These are phyloP conservation scores for Pilaira anomala DNA, from an alignment of 192 early-diverging fungal genomes.

Conservation along the genomic window DNA sequence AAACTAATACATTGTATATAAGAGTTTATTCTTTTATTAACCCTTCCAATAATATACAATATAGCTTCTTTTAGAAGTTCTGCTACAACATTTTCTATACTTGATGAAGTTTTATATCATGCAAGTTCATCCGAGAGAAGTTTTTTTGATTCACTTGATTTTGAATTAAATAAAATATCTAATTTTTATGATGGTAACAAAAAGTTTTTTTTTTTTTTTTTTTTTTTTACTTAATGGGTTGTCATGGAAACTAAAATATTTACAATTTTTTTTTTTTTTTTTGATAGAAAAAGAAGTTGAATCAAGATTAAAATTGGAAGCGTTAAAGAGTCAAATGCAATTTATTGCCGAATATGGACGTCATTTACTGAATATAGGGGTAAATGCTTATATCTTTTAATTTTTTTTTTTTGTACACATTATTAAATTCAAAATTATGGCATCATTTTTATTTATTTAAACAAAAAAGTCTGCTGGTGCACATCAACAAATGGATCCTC, in stretches of 20 bases:
- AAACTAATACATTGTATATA: neutral
- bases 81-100: slow-evolving; percentile 1
- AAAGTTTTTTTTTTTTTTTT: too few relatives aligned
- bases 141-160: slow-evolving; percentile 44
- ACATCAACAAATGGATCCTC: neutral
- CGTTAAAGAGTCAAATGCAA: slow-evolving; percentile 43
- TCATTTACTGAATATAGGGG: slow-evolving; percentile 32
- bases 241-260: neutral
- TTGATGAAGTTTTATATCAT: slow-evolving; percentile 32
- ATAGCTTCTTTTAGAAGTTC: slow-evolving; percentile 17
- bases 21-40: neutral
- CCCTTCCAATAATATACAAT: neutral
- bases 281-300: slow-evolving; percentile 49
- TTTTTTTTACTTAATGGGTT: neutral
- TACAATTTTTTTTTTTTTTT: too few relatives aligned
- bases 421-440: too few relatives aligned
- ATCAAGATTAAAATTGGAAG: slow-evolving; percentile 42
- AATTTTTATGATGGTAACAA: slow-evolving; percentile 46
- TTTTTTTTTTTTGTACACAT: too few relatives aligned
- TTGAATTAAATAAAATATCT: slow-evolving; percentile 43
- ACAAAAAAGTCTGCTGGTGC: too few relatives aligned
- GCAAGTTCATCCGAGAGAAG: slow-evolving; percentile 30
- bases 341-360: slow-evolving; percentile 45
- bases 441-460: too few relatives aligned
- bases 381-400: slow-evolving; percentile 5